Evolutionary conservation across 129 eudicot genomes (phyloP).

Genomic region (Mikania micrantha): DNA sequence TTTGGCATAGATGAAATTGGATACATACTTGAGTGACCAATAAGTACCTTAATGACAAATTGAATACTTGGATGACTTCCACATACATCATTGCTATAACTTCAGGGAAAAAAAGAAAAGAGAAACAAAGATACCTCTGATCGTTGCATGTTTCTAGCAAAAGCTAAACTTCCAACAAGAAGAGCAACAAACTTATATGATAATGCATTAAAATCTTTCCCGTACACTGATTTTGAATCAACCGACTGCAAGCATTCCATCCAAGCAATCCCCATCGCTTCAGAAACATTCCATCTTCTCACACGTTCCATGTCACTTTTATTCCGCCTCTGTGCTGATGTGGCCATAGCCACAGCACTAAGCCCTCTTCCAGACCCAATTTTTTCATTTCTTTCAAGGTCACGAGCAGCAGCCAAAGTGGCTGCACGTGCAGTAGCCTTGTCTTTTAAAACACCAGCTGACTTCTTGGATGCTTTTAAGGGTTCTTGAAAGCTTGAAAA

Average conservation of each 20-base stretch:
- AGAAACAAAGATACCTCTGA: constrained; percentile 52
- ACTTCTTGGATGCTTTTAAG: constrained; percentile 38
- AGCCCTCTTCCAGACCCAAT: constrained; percentile 92
- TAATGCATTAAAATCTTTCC: constrained; percentile 78
- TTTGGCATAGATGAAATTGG: neutral
- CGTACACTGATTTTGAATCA: constrained; percentile 74
- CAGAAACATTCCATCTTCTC: constrained; percentile 82
- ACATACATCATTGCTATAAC: neutral
- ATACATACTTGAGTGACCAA: neutral
- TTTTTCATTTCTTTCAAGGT: constrained; percentile 82
- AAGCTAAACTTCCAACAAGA: constrained; percentile 88
- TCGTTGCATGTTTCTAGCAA: constrained; percentile 92
- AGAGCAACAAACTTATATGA: constrained; percentile 83
- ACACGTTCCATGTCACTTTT: constrained; percentile 69
- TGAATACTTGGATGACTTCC: neutral
- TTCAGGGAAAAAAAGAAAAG: neutral
- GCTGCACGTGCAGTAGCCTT: constrained; percentile 93
- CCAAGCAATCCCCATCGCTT: constrained; percentile 98
- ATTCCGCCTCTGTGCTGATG: constrained; percentile 71
- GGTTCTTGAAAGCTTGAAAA: constrained; percentile 89
- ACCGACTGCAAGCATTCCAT: constrained; percentile 86
- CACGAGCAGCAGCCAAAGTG: constrained; percentile 91
- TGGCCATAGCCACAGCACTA: constrained; percentile 98
- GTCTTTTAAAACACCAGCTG: constrained; percentile 51
- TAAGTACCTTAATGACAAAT: neutral